Evolutionary conservation across 805 yeast genomes (phyloP).

Genomic region (Wickerhamiella sorbophila): DNA sequence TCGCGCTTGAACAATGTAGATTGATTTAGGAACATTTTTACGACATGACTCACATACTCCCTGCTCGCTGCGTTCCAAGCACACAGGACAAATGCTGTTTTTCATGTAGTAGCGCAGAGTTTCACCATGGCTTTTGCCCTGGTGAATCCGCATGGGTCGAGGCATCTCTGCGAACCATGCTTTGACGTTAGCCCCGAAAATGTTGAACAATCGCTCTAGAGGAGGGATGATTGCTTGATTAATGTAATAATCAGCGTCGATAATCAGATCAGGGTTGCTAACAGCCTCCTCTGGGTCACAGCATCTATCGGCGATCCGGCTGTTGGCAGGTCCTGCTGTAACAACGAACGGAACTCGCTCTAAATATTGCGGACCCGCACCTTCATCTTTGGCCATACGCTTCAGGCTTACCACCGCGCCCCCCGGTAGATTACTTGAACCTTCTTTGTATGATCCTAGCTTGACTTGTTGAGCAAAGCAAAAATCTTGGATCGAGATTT

Average conservation of each 20-base stretch:
- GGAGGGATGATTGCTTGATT: slow-evolving; percentile 80
- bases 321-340: slow-evolving; percentile 39
- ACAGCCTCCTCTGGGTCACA: slow-evolving; percentile 64
- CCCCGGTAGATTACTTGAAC: slow-evolving; percentile 51
- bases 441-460: slow-evolving; percentile 68
- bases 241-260: slow-evolving; percentile 81
- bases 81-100: slow-evolving; percentile 11
- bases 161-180: slow-evolving; percentile 70
- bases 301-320: slow-evolving; percentile 59
- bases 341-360: slow-evolving; percentile 86
- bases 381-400: slow-evolving; percentile 45
- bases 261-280: slow-evolving; percentile 28
- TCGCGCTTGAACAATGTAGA: slow-evolving; percentile 8
- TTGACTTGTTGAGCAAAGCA: slow-evolving; percentile 86
- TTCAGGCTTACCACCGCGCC: slow-evolving; percentile 75
- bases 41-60: slow-evolving; percentile 7
- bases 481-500: slow-evolving; percentile 62
- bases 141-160: slow-evolving; percentile 1
- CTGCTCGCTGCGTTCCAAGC: slow-evolving; percentile 6
- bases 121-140: not conserved
- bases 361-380: slow-evolving; percentile 72
- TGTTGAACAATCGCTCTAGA: slow-evolving; percentile 62
- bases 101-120: slow-evolving; percentile 5
- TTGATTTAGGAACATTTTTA: slow-evolving; percentile 6
- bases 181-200: slow-evolving; percentile 67